Percentiles rank a stretch among this genome's conserved stretches.
Evolutionary conservation across 495 filamentous ascomycete genomes (phyloP).

Genomic region (Aspergillus campestris): DNA sequence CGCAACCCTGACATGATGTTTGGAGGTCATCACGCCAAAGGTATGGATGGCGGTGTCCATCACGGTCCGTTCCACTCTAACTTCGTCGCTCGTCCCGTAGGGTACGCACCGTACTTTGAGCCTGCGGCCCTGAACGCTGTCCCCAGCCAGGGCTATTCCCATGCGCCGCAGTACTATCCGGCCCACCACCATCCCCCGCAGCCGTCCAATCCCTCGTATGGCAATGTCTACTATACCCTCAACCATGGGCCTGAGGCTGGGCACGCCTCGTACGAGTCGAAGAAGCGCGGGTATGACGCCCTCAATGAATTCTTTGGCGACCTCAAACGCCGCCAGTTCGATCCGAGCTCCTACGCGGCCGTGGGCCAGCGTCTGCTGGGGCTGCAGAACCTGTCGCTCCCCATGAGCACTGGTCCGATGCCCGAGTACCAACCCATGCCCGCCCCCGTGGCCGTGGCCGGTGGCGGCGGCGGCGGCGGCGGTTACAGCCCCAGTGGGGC

Average conservation of each 20-base stretch:
- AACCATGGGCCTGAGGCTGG: conserved; percentile 42
- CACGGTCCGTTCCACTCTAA: too few species aligned
- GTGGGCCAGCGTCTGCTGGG: conserved; percentile 72
- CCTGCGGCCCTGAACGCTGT: conserved; percentile 29
- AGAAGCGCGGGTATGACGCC: conserved; percentile 79
- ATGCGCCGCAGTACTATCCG: conserved; percentile 50
- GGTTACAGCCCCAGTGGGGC: conserved; percentile 38
- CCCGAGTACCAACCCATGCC: conserved; percentile 59
- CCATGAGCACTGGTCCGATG: conserved; percentile 50
- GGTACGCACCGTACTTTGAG: conserved; percentile 34
- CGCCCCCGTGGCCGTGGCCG: conserved; percentile 44
- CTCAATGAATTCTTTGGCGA: conserved; percentile 91
- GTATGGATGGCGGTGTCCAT: conserved; percentile 14
- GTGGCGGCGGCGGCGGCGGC: conserved; percentile 44
- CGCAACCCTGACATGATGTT: conserved; percentile 46
- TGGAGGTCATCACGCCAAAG: conserved; percentile 30
- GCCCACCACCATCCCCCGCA: conserved; percentile 46
- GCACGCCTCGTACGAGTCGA: conserved; percentile 49
- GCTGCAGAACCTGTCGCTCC: conserved; percentile 60
- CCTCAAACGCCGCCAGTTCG: conserved; percentile 79
- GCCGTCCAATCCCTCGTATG: conserved; percentile 48
- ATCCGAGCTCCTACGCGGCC: conserved; percentile 72
- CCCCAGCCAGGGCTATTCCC: conserved; percentile 36
- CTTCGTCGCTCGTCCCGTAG: too few species aligned
- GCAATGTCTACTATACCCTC: conserved; percentile 63